phyloP scores from a whole-genome alignment of 129 eudicot genomes.

The Ambrosia trifida region DNA sequence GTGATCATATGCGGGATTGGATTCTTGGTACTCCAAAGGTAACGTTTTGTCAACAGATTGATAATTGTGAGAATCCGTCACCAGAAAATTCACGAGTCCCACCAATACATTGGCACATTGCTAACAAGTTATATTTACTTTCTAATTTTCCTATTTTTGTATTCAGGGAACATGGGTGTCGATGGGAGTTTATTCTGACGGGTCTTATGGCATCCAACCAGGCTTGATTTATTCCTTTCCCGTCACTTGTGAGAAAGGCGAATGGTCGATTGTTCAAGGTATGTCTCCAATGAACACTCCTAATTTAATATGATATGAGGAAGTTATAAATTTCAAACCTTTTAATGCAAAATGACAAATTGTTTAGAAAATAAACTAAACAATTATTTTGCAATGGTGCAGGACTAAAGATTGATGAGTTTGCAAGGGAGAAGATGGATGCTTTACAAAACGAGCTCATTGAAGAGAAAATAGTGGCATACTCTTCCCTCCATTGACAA shows the following conservation, averaged over 20 bases:
- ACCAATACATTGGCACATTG: neutral
- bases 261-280: constrained; percentile 95
- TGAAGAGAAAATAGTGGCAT: constrained; percentile 77
- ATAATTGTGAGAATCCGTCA: neutral
- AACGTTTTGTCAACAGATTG: neutral
- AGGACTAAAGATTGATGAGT: constrained; percentile 75
- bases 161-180: constrained; percentile 88
- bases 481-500: constrained; percentile 56
- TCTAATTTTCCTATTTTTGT: neutral
- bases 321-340: neutral
- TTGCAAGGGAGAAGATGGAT: constrained; percentile 77
- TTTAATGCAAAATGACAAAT: constrained; percentile 2
- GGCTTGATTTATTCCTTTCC: constrained; percentile 91
- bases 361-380: neutral
- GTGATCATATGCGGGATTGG: constrained; percentile 99
- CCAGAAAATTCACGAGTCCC: neutral
- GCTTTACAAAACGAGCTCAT: constrained; percentile 59
- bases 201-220: constrained; percentile 69
- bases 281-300: neutral
- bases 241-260: constrained; percentile 82
- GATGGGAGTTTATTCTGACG: constrained; percentile 94
- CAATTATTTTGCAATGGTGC: constrained; percentile 11
- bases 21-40: constrained; percentile 97
- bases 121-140: neutral
- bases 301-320: neutral